Evolutionary conservation across 257 asterid species (phyloP).

Genomic region (Solanum lignicaule): DNA sequence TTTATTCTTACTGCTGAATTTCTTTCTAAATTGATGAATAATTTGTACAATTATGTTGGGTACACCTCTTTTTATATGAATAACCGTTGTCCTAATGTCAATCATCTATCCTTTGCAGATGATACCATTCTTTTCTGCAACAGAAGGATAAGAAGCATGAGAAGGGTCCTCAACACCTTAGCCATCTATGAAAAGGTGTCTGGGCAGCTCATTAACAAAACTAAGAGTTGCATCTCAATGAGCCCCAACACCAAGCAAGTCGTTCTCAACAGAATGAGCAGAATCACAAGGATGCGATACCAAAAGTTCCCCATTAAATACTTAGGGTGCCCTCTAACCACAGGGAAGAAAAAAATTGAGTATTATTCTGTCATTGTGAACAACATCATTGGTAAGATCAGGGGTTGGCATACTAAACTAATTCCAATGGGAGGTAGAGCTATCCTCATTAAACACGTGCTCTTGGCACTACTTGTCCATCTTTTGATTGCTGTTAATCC

Average conservation of each 20-base stretch:
- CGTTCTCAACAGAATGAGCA: background rate
- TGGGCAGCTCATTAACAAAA: background rate
- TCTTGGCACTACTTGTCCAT: background rate
- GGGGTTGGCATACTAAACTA: background rate
- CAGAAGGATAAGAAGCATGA: background rate
- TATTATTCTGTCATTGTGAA: background rate
- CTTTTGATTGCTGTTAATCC: background rate
- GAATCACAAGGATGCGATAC: background rate
- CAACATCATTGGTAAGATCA: background rate
- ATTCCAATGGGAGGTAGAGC: background rate
- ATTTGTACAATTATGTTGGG: background rate
- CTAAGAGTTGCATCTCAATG: background rate
- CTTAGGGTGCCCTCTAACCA: background rate
- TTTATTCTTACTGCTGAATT: background rate
- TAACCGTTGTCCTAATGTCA: background rate
- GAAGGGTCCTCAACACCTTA: background rate
- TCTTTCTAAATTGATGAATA: background rate
- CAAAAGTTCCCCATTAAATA: background rate
- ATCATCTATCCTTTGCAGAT: background rate
- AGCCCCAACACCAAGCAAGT: background rate
- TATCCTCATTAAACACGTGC: background rate
- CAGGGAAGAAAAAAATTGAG: background rate
- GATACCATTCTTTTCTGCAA: background rate
- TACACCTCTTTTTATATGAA: background rate
- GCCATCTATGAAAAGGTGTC: background rate